A percentile compares a stretch with the other conserved stretches of the same genome.
Evolutionary conservation across 2,329 filamentous ascomycete genomes (phyloP).

Genomic region (Fusarium avenaceum): DNA sequence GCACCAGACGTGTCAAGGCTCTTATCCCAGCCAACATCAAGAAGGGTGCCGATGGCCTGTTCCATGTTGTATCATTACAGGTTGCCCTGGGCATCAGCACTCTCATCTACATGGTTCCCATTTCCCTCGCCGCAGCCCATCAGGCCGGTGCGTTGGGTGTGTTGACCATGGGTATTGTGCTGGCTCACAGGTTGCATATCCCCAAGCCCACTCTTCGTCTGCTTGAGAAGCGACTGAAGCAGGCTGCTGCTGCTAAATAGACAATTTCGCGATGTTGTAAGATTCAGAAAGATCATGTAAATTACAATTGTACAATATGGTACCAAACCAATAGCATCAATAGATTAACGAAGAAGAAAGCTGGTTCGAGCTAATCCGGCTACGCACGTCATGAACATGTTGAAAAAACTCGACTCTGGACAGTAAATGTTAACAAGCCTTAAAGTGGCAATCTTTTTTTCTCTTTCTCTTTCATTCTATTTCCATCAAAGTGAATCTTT

Average conservation of each 20-base stretch:
- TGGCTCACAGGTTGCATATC: constrained; percentile 83
- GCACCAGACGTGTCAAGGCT: constrained; percentile 70
- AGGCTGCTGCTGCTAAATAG: constrained; percentile 38
- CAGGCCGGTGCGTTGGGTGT: constrained; percentile 91
- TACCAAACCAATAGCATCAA: constrained; percentile 36
- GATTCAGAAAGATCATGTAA: constrained; percentile 40
- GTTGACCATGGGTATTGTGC: constrained; percentile 82
- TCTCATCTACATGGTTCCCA: constrained; percentile 93
- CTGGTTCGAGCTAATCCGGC: constrained; percentile 22
- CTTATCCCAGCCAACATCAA: constrained; percentile 73
- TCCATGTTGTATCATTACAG: constrained; percentile 86
- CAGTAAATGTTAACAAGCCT: constrained; percentile 26
- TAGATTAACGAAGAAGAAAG: constrained; percentile 26
- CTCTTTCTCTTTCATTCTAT: constrained; percentile 31
- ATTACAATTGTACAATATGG: constrained; percentile 47
- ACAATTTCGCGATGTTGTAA: constrained; percentile 33
- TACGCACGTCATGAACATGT: constrained; percentile 29
- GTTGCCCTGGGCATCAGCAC: constrained; percentile 90
- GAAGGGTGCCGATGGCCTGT: constrained; percentile 81
- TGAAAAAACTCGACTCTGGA: constrained; percentile 41
- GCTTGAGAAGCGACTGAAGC: constrained; percentile 66
- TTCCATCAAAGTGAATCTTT: constrained; percentile 21
- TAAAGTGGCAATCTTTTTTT: constrained; percentile 31
- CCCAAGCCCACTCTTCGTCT: constrained; percentile 74
- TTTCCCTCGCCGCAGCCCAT: constrained; percentile 87